Evolutionary conservation across 1,284 basidiomycete genomes (phyloP).

Genomic region (Tetrapyrgos nigripes): DNA sequence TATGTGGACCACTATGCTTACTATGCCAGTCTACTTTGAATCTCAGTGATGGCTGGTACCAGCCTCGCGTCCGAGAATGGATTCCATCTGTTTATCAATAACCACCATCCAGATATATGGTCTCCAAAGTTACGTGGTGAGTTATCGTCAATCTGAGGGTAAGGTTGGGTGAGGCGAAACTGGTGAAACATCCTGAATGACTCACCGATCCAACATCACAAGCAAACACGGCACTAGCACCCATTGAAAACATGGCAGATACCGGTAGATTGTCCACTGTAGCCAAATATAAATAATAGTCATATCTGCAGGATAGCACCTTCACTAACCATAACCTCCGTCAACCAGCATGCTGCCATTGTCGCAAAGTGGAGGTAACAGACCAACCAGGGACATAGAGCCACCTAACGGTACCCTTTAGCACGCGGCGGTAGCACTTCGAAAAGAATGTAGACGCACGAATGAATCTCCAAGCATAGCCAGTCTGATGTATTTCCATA

Average conservation of each 20-base stretch:
- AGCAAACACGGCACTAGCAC: slow-evolving; percentile 93
- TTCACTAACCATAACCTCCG: slow-evolving; percentile 83
- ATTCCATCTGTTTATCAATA: slow-evolving; percentile 92
- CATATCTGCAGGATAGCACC: slow-evolving; percentile 4
- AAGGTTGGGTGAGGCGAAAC: neutral
- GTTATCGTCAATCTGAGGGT: slow-evolving; percentile 86
- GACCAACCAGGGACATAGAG: slow-evolving; percentile 96
- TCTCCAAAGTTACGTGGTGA: slow-evolving; percentile 95
- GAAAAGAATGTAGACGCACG: slow-evolving; percentile 52
- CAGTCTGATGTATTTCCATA: slow-evolving; percentile 98
- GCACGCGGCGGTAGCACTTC: neutral
- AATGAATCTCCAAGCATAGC: slow-evolving; percentile 92
- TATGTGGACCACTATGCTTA: too few relatives aligned
- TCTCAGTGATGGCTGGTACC: slow-evolving; percentile 94
- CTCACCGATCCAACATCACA: slow-evolving; percentile 92
- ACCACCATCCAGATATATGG: slow-evolving; percentile 96
- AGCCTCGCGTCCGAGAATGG: slow-evolving; percentile 85
- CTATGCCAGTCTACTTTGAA: slow-evolving; percentile 96
- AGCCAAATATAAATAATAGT: slow-evolving; percentile 6
- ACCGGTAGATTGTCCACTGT: slow-evolving; percentile 93
- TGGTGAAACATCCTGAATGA: slow-evolving; percentile 14
- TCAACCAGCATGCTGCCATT: slow-evolving; percentile 95
- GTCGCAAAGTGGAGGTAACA: slow-evolving; percentile 95
- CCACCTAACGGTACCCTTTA: slow-evolving; percentile 64
- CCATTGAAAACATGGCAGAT: slow-evolving; percentile 91